A percentile compares a stretch with the other conserved stretches of the same genome.
phyloP scores from a whole-genome alignment of 2,329 filamentous ascomycete genomes.

The Cadophora luteo-olivacea region DNA sequence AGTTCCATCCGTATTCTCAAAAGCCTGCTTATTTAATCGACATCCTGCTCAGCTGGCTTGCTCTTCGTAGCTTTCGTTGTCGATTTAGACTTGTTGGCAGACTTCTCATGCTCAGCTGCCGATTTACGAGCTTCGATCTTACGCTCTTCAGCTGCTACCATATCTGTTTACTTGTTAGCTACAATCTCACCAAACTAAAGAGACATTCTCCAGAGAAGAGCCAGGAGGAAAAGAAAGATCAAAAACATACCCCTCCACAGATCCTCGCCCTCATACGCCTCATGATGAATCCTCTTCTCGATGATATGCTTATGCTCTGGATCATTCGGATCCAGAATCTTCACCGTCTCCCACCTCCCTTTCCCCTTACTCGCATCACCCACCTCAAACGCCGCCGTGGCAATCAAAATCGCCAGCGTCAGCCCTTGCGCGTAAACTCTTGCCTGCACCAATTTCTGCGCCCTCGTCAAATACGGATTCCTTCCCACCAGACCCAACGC shows the following conservation, averaged over 20 bases:
- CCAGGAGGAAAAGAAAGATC: background rate
- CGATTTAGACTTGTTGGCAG: constrained; percentile 27
- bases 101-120: constrained; percentile 59
- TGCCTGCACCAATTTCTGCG: constrained; percentile 77
- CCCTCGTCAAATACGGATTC: constrained; percentile 65
- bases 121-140: constrained; percentile 52
- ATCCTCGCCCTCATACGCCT: constrained; percentile 87
- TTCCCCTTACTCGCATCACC: constrained; percentile 77
- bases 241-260: constrained; percentile 80
- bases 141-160: constrained; percentile 82
- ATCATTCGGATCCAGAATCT: constrained; percentile 80
- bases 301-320: constrained; percentile 83
- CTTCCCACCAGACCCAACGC: constrained; percentile 68
- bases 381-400: constrained; percentile 72
- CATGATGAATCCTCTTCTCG: constrained; percentile 87
- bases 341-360: constrained; percentile 84
- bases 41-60: constrained; percentile 40
- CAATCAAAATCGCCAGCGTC: constrained; percentile 71
- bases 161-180: constrained; percentile 60
- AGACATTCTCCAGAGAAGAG: background rate
- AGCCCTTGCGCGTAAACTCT: constrained; percentile 78
- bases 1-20: background rate
- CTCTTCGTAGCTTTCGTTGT: constrained; percentile 65
- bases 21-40: background rate
- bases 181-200: background rate